These are phyloP conservation scores for Aureobasidium sp. DNA, from an alignment of 2,329 filamentous ascomycete species.

Conservation along the genomic window DNA sequence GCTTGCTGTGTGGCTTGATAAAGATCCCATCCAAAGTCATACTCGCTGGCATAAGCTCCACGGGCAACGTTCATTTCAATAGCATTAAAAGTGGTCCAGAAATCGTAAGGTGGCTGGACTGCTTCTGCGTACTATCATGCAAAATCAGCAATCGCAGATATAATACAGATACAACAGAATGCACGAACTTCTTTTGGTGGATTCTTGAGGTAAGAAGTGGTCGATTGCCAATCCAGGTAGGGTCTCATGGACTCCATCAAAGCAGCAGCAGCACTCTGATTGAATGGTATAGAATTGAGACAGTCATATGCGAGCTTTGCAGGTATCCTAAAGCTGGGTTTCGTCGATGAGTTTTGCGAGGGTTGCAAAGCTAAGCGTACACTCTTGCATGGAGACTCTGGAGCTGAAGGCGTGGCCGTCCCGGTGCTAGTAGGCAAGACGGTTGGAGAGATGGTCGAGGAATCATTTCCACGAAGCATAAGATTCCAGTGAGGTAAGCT, in stretches of 20 bases:
- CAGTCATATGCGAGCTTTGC: conserved; percentile 38
- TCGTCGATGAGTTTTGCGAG: neutral
- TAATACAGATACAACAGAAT: neutral
- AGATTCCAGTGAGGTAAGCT: neutral
- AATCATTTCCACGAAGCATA: neutral
- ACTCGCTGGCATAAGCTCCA: conserved; percentile 32
- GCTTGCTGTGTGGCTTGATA: conserved; percentile 44
- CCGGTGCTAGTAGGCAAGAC: neutral
- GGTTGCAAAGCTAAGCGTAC: neutral
- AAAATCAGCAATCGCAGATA: neutral
- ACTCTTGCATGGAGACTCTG: neutral
- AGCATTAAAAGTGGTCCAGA: conserved; percentile 30
- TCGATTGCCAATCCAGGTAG: conserved; percentile 40
- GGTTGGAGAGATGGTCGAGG: neutral
- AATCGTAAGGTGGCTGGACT: conserved; percentile 34
- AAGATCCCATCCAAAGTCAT: conserved; percentile 42
- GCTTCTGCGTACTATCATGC: conserved; percentile 31
- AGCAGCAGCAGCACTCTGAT: conserved; percentile 30
- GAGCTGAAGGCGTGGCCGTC: neutral
- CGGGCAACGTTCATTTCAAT: conserved; percentile 31
- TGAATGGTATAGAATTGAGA: conserved; percentile 37
- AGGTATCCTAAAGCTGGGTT: conserved; percentile 21
- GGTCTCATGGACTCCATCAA: conserved; percentile 35
- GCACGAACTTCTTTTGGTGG: conserved; percentile 30
- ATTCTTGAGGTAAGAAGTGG: conserved; percentile 34